Conservation (phyloP, 2,329 filamentous ascomycete genomes). For the Pseudopithomyces maydicus region DNA sequence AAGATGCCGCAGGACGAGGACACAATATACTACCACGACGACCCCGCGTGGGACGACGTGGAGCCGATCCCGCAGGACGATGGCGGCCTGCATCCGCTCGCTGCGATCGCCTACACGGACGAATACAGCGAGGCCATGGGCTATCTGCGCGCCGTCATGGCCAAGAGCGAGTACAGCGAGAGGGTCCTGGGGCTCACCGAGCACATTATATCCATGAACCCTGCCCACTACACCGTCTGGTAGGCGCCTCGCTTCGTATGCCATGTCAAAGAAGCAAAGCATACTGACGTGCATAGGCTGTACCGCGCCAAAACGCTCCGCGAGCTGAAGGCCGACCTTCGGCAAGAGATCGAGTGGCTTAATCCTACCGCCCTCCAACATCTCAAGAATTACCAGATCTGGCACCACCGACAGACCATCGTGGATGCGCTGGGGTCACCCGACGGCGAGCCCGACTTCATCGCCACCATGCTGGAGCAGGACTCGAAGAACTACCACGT, state of each 20-base stretch:
- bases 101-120: conserved; percentile 88
- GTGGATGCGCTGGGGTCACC: conserved; percentile 64
- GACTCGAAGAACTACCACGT: conserved; percentile 99
- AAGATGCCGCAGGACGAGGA: conserved; percentile 1
- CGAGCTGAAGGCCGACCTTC: conserved; percentile 66
- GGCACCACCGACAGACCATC: conserved; percentile 68
- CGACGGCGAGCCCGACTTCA: conserved; percentile 73
- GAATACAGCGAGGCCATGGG: conserved; percentile 92
- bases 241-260: conserved; percentile 35
- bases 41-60: conserved; percentile 84
- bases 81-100: conserved; percentile 74
- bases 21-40: conserved; percentile 60
- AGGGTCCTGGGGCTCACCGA: conserved; percentile 82
- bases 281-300: conserved; percentile 58
- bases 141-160: conserved; percentile 94
- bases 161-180: conserved; percentile 78
- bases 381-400: conserved; percentile 99
- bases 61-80: conserved; percentile 83
- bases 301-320: conserved; percentile 84
- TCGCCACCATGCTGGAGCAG: conserved; percentile 77
- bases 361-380: conserved; percentile 81
- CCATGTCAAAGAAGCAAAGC: not conserved
- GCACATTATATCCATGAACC: conserved; percentile 89
- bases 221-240: conserved; percentile 98
- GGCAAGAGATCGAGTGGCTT: conserved; percentile 81